Evolutionary conservation across 495 filamentous ascomycete species (phyloP), one percentile per base, ranked within the genome.

Genomic region (Cercophora samala): DNA sequence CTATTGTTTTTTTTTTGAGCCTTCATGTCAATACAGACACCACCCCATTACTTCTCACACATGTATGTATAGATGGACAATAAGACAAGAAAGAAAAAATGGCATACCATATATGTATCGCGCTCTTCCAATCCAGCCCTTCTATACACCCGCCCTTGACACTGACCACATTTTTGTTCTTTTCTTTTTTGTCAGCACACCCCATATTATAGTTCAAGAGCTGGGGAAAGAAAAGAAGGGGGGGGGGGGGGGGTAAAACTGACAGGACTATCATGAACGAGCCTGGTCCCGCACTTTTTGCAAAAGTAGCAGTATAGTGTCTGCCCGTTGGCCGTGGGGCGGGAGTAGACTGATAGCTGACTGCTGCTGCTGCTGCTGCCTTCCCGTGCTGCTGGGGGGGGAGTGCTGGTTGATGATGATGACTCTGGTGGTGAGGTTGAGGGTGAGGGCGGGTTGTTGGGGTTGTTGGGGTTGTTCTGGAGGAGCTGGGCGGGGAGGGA

Each of bases 121-220:
- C 85, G 4, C 69, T 69, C 5, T 69, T 77, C 84, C 87, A 85
- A 70, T 86, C 83, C 42, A 89, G 72, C 3, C 78, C 85, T 37
- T 85, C 82, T 60, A 90, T 77, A 66, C 86, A 89, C 22, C 86
- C 86, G 1, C 85, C 86, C 65, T 90, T 90, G 23, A 90, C 82
- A 60, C 81, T 83, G 29, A 87, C 78, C 24, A 83, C 81, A 55
- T 82, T 77, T 52, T 81, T 80, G 54, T 82, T 80, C 81, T 83
- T 3, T 26, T 19, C 15, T 56, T 29, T 4, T 29, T 29, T 29
- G 26, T 29, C 26, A 29, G 26, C 26, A n/a, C n/a, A n/a, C n/a
- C n/a, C 26, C 32, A 62, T 22, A 22, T 24, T 23, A 5, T 63
- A 18, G 25, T 3, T n/a, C n/a, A n/a, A n/a, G 62, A 15, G 22